Conservation (phyloP, 345 rosid species). For the Chamaenerion angustifolium region DNA sequence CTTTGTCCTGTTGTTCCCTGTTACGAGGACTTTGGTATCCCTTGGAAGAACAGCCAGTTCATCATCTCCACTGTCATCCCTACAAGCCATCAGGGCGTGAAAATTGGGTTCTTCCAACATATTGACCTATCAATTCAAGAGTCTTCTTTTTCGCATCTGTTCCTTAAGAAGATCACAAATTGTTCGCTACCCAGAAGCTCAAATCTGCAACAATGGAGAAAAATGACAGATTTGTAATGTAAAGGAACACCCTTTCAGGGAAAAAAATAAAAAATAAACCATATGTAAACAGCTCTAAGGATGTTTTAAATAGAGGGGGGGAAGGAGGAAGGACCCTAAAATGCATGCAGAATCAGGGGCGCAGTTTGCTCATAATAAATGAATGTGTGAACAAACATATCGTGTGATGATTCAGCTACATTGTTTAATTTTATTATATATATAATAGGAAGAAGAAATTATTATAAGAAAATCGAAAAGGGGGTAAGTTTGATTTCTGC, state of each 20-base stretch:
- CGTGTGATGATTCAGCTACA: conserved; percentile 11
- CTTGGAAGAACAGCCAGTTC: conserved; percentile 62
- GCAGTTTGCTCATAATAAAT: conserved; percentile 35
- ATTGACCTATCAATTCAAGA: not conserved
- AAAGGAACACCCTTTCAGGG: no score
- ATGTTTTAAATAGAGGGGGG: conserved; percentile 9
- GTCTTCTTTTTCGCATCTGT: no score
- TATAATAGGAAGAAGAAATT: no score
- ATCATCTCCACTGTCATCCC: conserved; percentile 55
- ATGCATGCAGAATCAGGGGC: conserved; percentile 26
- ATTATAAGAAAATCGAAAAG: no score
- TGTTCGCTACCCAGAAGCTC: not conserved
- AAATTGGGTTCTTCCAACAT: conserved; percentile 33
- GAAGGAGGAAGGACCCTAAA: conserved; percentile 10
- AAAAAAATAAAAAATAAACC: no score
- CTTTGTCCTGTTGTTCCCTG: conserved; percentile 60
- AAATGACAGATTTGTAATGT: not conserved
- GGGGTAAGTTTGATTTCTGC: no score
- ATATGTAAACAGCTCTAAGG: no score
- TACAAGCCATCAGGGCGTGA: conserved; percentile 32
- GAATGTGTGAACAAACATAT: conserved; percentile 9
- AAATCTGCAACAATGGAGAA: not conserved
- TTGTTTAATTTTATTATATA: no score
- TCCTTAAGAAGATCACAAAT: no score
- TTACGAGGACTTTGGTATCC: conserved; percentile 57